Evolutionary conservation across 1,284 basidiomycete genomes (phyloP).

Genomic region (Leccinum pachyderme): DNA sequence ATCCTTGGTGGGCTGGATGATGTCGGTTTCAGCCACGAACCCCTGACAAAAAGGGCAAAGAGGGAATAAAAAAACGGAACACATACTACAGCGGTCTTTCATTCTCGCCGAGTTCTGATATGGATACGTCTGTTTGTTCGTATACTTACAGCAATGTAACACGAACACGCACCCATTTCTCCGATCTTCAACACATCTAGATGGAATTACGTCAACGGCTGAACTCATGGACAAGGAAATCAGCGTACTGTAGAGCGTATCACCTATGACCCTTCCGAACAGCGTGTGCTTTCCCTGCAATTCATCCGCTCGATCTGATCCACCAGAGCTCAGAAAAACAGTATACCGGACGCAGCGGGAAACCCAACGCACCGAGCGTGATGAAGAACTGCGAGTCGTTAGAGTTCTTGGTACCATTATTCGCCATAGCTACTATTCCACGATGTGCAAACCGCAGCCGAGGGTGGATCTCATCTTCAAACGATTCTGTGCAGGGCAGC

Average conservation of each 20-base stretch:
- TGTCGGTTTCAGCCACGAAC: constrained; percentile 5
- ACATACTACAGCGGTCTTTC: constrained; percentile 85
- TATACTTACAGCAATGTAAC: neutral
- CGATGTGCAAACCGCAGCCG: constrained; percentile 82
- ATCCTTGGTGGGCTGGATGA: constrained; percentile 81
- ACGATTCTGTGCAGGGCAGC: constrained; percentile 59
- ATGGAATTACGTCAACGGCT: constrained; percentile 1
- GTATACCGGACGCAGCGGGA: neutral
- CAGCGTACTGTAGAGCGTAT: constrained; percentile 82
- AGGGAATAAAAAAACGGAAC: neutral
- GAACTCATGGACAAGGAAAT: neutral
- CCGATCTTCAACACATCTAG: constrained; percentile 88
- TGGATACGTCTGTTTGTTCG: neutral
- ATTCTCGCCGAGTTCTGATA: constrained; percentile 74
- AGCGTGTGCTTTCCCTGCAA: constrained; percentile 87
- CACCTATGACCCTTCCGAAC: constrained; percentile 78
- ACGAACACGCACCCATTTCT: constrained; percentile 61
- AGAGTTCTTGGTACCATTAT: constrained; percentile 79
- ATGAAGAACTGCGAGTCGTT: constrained; percentile 93
- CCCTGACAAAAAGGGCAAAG: neutral
- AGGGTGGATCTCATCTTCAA: constrained; percentile 93
- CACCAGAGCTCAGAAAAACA: neutral
- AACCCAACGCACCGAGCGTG: constrained; percentile 63
- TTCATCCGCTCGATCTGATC: constrained; percentile 80
- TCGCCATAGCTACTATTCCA: constrained; percentile 93